Evolutionary conservation across 2,329 filamentous ascomycete genomes (phyloP).

Genomic region (Fusarium citri): DNA sequence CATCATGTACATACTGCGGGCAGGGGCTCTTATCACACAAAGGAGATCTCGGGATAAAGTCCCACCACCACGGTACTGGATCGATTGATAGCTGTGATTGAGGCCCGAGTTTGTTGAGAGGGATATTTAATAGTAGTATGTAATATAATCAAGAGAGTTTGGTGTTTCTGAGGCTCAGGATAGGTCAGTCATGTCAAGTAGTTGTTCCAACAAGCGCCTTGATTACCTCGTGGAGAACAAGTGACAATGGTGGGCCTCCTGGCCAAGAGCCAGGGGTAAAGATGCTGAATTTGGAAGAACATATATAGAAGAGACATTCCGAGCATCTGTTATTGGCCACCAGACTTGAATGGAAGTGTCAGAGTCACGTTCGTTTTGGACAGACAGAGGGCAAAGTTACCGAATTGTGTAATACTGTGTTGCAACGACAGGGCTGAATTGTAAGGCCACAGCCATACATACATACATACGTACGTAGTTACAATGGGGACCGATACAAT

Average conservation of each 20-base stretch:
- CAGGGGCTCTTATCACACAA: constrained; percentile 1
- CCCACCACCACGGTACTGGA: constrained; percentile 4
- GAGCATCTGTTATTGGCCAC: not conserved
- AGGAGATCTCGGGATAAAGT: not conserved
- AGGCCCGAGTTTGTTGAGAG: not conserved
- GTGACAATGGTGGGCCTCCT: constrained; percentile 8
- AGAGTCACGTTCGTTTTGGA: not conserved
- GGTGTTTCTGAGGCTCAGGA: not conserved
- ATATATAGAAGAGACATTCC: not conserved
- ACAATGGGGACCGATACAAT: constrained; percentile 2
- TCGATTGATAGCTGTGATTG: not conserved
- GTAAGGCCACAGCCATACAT: not conserved
- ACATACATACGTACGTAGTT: not conserved
- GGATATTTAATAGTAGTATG: not conserved
- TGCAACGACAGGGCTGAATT: not conserved
- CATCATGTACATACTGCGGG: not conserved
- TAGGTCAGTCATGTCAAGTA: not conserved
- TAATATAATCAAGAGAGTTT: too few species aligned
- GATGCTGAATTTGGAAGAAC: not conserved
- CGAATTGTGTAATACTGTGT: not conserved
- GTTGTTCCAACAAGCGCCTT: not conserved
- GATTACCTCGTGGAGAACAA: not conserved
- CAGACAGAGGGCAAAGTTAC: not conserved
- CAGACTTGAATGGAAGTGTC: not conserved
- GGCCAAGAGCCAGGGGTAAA: not conserved